Evolutionary conservation across 2,329 filamentous ascomycete species (phyloP), one percentile per base, ranked within the genome.

Genomic region (Sphaerulina musiva): DNA sequence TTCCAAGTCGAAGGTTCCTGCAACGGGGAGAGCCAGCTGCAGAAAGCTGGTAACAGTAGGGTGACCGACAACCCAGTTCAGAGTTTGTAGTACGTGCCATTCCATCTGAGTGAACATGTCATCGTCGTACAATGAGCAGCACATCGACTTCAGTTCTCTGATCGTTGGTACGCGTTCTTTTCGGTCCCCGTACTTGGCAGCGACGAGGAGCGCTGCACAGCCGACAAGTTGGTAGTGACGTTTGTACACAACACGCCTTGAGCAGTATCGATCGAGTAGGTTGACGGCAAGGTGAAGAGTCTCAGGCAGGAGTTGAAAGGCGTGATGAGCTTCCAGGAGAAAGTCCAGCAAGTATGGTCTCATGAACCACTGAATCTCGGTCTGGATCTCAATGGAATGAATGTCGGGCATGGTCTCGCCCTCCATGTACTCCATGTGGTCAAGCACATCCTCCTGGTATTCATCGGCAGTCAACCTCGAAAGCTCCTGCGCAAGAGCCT

Each of bases 61-160:
- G 74, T 97, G 92, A 52, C 93, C 93, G 63, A 98, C 87, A 62
- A 86, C 84, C 93, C 93, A 98, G 70, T 95, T 89, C 56, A 98
- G 81, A 1, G 93, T 98, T 75, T 96, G 95, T 64, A 98, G 81
- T 38, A 98, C 92, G 72, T 98, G 93, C 91, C 95, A 97, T 76
- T 98, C 93, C 93, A 98, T 98, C 74, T 98, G 93, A 9, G 91
- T 92, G 76, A 98, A 98, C 93, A 98, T 98, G 75, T 95, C 92
- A 47, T 95, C 90, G 67, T 98, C 93, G 74, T 98, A 98, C 39
- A 97, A 81, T 38, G 88, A 91, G 75, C 93, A 97, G 80, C 93
- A 98, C 93, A 98, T 97, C 63, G 92, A 95, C 80, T 95, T 95
- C 61, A 98, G 79, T 72, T 98, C 93, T 70, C 89, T 85, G 70